Percentiles rank a stretch among this genome's conserved stretches.
Evolutionary conservation across 768 basidiomycete species (phyloP).

Genomic region (Mrakia frigida): DNA sequence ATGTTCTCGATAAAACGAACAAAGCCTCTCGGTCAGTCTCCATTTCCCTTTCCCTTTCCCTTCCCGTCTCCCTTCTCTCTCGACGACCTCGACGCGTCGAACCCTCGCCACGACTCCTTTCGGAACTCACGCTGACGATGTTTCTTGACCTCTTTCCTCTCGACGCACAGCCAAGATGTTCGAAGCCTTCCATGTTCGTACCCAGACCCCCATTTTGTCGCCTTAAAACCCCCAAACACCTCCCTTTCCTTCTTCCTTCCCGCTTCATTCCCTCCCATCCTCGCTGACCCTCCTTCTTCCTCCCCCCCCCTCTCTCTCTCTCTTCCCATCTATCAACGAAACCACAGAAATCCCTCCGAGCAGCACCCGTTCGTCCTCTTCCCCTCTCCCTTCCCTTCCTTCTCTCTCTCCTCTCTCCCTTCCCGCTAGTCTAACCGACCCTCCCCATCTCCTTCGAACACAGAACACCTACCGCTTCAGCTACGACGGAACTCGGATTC

Average conservation of each 20-base stretch:
- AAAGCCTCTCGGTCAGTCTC: background rate
- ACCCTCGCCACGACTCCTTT: background rate
- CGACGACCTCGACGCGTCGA: background rate
- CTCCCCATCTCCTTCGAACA: background rate
- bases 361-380: background rate
- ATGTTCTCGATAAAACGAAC: slow-evolving; percentile 16
- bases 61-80: background rate
- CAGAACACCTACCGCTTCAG: slow-evolving; percentile 9
- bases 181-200: slow-evolving; percentile 8
- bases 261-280: background rate
- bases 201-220: background rate
- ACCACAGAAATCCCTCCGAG: background rate
- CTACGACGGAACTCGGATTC: slow-evolving; percentile 9
- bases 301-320: background rate
- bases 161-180: background rate
- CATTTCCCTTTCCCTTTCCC: background rate
- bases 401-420: background rate
- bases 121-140: background rate
- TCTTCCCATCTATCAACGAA: background rate
- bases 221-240: background rate
- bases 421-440: no score
- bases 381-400: background rate
- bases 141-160: background rate
- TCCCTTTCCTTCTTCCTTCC: background rate
- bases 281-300: background rate